Evolutionary conservation across 768 basidiomycete species (phyloP), one percentile per base, ranked within the genome.

Genomic region (Gautieria morchelliformis): DNA sequence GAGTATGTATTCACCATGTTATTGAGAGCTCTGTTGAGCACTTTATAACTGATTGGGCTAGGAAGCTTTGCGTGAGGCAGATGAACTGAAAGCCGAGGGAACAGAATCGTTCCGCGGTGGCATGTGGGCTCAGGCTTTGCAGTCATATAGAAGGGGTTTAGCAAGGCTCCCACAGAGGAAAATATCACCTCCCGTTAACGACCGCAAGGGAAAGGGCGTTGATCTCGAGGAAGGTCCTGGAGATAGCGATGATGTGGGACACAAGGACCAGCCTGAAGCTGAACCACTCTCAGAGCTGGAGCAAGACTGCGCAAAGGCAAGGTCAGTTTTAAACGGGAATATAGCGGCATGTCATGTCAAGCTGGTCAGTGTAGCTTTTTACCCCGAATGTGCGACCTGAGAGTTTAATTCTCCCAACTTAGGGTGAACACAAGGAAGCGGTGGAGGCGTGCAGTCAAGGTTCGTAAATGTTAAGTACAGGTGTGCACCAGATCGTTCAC

Each of bases 281-380:
- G 44, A 24, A 39, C 42, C 68, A 56, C 64, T 71, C 20, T 62
- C 67, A 14, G 70, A 68, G 33, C 58, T 78, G n/a, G 75, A 82
- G 39, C 42, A 62, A 39, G 74, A 81, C 52, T 79, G 75, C 61
- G 71, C 74, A 12, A 83, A 82, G 63, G 74, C 78, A 24, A 78
- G 89, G 53, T 83, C 91, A 32, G 75, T 89, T 15, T 67, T 94
- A 62, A 80, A 88, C 66, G 85, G 87, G n/a, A 97, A 97, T 66
- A 83, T 95, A 40, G 93, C 79, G 0, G 93, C 93, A 52, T 94
- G 92, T 63, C 75, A 84, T 66, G 76, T 89, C 5, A 89, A 90
- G 64, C 69, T 89, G 69, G 92, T 89, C 64, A 65, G 84, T 56
- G 22, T 14, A 24, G 37, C 42, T 8, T 39, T 3, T 52, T 52